A percentile compares a stretch with the other conserved stretches of the same genome.
Evolutionary conservation across 768 basidiomycete species (phyloP).

Genomic region (Rhodotorula toruloides): DNA sequence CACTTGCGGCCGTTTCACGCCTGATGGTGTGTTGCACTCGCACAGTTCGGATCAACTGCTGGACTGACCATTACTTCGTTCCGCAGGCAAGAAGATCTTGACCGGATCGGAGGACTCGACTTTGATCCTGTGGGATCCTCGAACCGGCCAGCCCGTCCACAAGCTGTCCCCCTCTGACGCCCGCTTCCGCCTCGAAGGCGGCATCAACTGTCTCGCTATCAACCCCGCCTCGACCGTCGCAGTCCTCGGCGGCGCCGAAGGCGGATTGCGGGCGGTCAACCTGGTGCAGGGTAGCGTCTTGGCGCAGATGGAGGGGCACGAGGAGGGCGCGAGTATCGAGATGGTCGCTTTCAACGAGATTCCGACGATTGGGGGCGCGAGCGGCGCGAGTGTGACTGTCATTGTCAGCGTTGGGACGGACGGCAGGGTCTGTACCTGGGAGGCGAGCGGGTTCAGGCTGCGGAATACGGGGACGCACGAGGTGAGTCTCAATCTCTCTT

Average conservation of each 20-base stretch:
- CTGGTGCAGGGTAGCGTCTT: slow-evolving; percentile 80
- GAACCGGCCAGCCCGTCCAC: slow-evolving; percentile 64
- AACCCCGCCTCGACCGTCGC: slow-evolving; percentile 84
- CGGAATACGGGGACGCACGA: slow-evolving; percentile 75
- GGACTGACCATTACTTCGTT: slow-evolving; percentile 1
- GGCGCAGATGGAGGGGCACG: slow-evolving; percentile 67
- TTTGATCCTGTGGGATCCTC: slow-evolving; percentile 87
- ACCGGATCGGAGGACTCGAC: slow-evolving; percentile 77
- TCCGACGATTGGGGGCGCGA: slow-evolving; percentile 52
- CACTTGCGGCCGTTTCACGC: slow-evolving; percentile 83
- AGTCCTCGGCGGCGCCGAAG: slow-evolving; percentile 78
- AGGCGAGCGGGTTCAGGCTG: slow-evolving; percentile 75
- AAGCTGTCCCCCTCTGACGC: slow-evolving; percentile 67
- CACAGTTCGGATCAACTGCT: not conserved
- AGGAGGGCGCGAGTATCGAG: slow-evolving; percentile 82
- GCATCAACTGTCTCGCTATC: slow-evolving; percentile 78
- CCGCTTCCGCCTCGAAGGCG: slow-evolving; percentile 67
- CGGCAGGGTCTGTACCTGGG: slow-evolving; percentile 91
- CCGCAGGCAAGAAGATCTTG: slow-evolving; percentile 73
- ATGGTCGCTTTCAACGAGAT: slow-evolving; percentile 77
- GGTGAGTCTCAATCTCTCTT: slow-evolving; percentile 51
- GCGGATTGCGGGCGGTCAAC: slow-evolving; percentile 80
- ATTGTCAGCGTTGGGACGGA: slow-evolving; percentile 86
- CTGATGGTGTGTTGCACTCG: slow-evolving; percentile 59
- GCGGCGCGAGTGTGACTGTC: slow-evolving; percentile 51